A percentile compares a stretch with the other conserved stretches of the same genome.
Conservation (phyloP, 306 rosid species). For the Erythrophleum fordii region DNA sequence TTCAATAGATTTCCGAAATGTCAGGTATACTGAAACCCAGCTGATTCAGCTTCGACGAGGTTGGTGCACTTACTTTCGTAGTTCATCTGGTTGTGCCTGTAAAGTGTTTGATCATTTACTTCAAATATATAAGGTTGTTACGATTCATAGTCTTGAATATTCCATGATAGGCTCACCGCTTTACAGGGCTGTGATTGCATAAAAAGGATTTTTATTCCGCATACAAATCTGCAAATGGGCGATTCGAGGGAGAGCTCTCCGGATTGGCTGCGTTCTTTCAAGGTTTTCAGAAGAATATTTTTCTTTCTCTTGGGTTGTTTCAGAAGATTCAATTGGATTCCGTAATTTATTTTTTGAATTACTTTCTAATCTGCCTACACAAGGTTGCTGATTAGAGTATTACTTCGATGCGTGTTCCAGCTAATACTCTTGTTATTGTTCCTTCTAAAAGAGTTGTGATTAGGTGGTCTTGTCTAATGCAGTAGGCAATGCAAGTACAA, state of each 20-base stretch:
- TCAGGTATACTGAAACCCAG: not conserved
- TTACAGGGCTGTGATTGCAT: slow-evolving; percentile 16
- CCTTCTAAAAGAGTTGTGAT: not conserved
- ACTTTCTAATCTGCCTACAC: not conserved
- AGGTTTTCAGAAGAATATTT: slow-evolving; percentile 43
- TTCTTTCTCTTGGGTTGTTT: not conserved
- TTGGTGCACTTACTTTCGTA: not conserved
- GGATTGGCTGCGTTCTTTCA: slow-evolving; percentile 85
- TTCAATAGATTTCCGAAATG: not conserved
- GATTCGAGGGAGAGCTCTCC: slow-evolving; percentile 83
- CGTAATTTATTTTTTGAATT: not conserved
- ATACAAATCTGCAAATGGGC: slow-evolving; percentile 54
- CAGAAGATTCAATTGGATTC: slow-evolving; percentile 5
- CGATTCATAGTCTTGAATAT: not conserved
- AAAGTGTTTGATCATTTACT: slow-evolving; percentile 40
- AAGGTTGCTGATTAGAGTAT: not conserved
- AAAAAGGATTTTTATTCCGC: not conserved
- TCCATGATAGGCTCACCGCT: not conserved
- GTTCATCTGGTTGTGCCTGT: not conserved
- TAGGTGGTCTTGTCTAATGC: not conserved
- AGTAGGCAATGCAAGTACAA: not conserved
- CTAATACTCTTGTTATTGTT: not conserved
- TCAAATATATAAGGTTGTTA: not conserved
- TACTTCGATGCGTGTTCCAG: not conserved
- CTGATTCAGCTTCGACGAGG: not conserved